Evolutionary conservation across 1,139 yeast genomes (phyloP), one percentile per base, ranked within the genome.

Genomic region (Taphrina populina): DNA sequence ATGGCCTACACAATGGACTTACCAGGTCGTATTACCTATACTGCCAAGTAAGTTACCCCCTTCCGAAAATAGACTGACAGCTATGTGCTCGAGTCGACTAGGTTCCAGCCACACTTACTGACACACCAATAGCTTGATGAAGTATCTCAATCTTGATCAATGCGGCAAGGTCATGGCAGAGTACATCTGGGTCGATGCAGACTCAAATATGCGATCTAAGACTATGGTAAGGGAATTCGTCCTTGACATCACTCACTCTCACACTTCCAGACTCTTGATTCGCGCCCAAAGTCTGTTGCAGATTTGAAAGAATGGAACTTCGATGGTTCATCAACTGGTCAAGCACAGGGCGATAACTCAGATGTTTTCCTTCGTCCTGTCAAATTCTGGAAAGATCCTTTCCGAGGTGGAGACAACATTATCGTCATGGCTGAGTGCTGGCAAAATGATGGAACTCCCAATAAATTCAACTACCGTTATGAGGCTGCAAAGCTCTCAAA

Each of bases 261-360:
- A 43, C 11, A 4, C 15, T n/a, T 15, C n/a, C 23, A 43, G 75
- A 92, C 97, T 59, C 76, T 92, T 64, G 67, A 67, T 67, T 80
- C 82, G 74, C 78, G 75, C 67, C 87, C 95, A 59, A 69, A 80
- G 49, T 76, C 84, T 41, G 77, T 87, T 58, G 94, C 86, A 62
- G 95, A 92, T 69, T 79, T 92, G 65, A 96, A 97, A 64, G 96
- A 90, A 74, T 92, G 98, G 98, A 92, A 92, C 80, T 92, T 92
- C 68, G 98, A 92, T 72, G 98, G 98, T 73, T 90, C 97, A 46
- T 88, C 97, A 30, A 92, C 98, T 54, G 92, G 88, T 64, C 98
- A 92, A 78, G 98, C 98, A 59, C 96, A 97, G 67, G 98, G 98
- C 65, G 83, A 86, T 72, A 92, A 92, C 76, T 88, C 97, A 52